Percentiles rank a stretch among this genome's conserved stretches.
phyloP scores from a whole-genome alignment of 495 filamentous ascomycete genomes.

The Parmelia sp. region DNA sequence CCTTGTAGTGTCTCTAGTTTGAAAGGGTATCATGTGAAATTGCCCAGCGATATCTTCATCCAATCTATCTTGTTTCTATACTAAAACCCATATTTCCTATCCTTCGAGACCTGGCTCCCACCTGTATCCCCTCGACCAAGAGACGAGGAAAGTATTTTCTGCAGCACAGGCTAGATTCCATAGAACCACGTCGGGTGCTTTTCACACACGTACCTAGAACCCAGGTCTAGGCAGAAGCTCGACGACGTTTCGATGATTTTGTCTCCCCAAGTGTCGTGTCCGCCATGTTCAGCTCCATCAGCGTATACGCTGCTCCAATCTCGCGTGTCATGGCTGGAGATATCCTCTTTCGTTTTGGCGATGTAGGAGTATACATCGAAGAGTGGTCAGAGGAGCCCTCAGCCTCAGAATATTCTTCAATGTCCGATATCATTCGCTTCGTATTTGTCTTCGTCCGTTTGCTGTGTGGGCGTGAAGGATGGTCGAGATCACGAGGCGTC shows the following conservation, averaged over 20 bases:
- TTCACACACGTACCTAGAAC: background rate
- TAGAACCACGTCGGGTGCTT: too few relatives aligned
- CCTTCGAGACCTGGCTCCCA: background rate
- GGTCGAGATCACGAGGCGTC: background rate
- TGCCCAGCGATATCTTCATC: background rate
- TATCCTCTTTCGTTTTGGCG: slow-evolving; percentile 15
- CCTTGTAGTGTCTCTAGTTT: background rate
- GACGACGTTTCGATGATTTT: slow-evolving; percentile 8
- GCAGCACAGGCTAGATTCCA: background rate
- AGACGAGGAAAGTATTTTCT: background rate
- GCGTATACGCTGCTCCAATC: slow-evolving; percentile 20
- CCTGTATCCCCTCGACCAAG: background rate
- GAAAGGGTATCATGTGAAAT: background rate
- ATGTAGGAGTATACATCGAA: background rate
- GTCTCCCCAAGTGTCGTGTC: slow-evolving; percentile 20
- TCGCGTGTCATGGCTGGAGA: slow-evolving; percentile 14
- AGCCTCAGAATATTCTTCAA: background rate
- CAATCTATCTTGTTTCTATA: background rate
- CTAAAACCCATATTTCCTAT: background rate
- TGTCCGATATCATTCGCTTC: slow-evolving; percentile 7
- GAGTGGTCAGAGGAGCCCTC: slow-evolving; percentile 17
- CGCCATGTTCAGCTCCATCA: slow-evolving; percentile 24
- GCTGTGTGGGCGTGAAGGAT: background rate
- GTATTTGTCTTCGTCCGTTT: slow-evolving; percentile 8
- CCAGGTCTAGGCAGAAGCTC: slow-evolving; percentile 18